Base-by-base conservation (phyloP, 192 early-diverging fungal genomes). In the Entomortierella beljakovae region DNA sequence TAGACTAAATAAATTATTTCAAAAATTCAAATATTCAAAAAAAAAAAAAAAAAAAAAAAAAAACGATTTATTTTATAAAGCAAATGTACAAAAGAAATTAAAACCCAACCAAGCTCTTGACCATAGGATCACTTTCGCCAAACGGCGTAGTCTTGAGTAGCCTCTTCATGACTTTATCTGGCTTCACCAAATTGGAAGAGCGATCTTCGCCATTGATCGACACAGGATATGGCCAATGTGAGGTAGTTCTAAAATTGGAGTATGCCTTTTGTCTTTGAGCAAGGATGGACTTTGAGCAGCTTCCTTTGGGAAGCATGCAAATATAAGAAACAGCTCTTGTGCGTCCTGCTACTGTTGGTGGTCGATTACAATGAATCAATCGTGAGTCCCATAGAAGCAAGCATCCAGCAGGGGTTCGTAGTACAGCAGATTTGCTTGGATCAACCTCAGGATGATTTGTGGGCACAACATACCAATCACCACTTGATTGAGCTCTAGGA, bases 351-450 rank as follows among this genome's bases (percentile, higher is more conserved):
- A 31, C 51, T 26, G 68, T 60, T 1, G 68, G 68, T 20, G 68
- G 68, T 29, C 68, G 56, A 55, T 70, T 70, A 37, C 68, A 70
- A 43, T 70, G 68, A 29, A 70, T 60, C 59, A 61, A n/a, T 16
- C 68, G 68, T 22, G 68, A 70, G 46, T 70, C 68, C 68, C 68
- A 70, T 1, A 70, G 54, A 10, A 70, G 29, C 40, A 70, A 31
- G 43, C 57, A 61, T 35, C 68, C 68, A 0, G 68, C 68, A 1
- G 68, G 68, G 28, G 68, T 61, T 23, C 68, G 68, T 26, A 70
- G 29, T 25, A 61, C 59, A 49, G 51, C 68, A 3, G 68, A 46
- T 6, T 61, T 58, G 22, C 26, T 61, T 8, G 68, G 35, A 53
- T 57, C 55, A 31, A 57, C 35, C 51, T 70, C 57, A 2, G 57